These are phyloP conservation scores for Zarea fungicola DNA, from an alignment of 2,329 filamentous ascomycete genomes.

Conservation along the genomic window DNA sequence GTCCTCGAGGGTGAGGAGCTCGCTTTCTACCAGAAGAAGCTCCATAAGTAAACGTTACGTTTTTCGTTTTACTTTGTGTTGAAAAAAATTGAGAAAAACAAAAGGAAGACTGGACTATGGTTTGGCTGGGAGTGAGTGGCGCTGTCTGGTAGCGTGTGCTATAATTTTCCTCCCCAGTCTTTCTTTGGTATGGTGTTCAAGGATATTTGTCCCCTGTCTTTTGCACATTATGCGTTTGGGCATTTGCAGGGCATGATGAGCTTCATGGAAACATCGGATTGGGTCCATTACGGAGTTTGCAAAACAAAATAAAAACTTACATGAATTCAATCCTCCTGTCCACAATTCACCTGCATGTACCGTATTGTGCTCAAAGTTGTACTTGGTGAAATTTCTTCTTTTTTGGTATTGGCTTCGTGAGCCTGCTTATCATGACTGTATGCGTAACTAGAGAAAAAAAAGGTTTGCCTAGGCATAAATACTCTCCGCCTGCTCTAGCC, in stretches of 20 bases:
- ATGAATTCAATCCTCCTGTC: constrained; percentile 1
- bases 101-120: constrained; percentile 8
- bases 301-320: constrained; percentile 11
- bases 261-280: constrained; percentile 33
- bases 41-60: constrained; percentile 76
- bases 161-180: constrained; percentile 15
- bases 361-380: not conserved
- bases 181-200: constrained; percentile 33
- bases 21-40: constrained; percentile 99
- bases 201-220: constrained; percentile 25
- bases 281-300: constrained; percentile 32
- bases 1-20: constrained; percentile 99
- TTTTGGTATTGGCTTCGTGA: not conserved
- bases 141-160: constrained; percentile 6
- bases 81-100: not conserved
- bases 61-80: constrained; percentile 9
- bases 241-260: constrained; percentile 30
- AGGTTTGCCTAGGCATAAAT: constrained; percentile 2
- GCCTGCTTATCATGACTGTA: not conserved
- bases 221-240: constrained; percentile 24
- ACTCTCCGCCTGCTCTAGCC: not conserved
- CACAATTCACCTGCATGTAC: not conserved
- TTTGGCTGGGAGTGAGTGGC: constrained; percentile 1
- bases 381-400: not conserved
- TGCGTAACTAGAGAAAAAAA: constrained; percentile 3